Base-by-base conservation (phyloP, 768 basidiomycete genomes). In the Suillus brevipes region DNA sequence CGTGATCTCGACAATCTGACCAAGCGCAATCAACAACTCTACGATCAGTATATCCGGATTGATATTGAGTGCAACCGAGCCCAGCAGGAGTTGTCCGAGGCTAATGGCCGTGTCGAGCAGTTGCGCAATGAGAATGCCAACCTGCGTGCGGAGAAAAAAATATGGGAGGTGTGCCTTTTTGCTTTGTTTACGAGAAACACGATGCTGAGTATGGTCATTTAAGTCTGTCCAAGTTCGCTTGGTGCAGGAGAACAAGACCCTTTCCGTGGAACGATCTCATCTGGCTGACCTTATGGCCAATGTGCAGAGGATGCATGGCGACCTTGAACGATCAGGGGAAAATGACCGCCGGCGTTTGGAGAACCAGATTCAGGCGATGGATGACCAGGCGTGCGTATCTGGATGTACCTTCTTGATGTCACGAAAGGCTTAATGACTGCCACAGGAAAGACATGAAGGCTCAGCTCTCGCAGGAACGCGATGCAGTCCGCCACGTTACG, bases 101-200 rank as follows among this genome's bases (percentile, higher is more conserved):
- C 87, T 3, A 87, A 85, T 66, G 80, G 84, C 31, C 83, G 84
- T 28, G 78, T 89, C 18, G 94, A 96, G 67, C 89, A 91, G 64
- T 79, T 95, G 45, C 87, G 93, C 12, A 93, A 91, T 68, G 96
- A 98, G 70, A 86, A 83, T 67, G 91, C 92, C 3, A 96, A 93
- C 74, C 84, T 97, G 20, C 87, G 91, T 50, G 95, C 95, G 0
- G 97, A 99, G 83, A 96, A 94, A 81, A 90, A 87, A 72, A 92
- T 96, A 42, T 94, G 91, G 90, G 92, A 94, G 89, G 94, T 92
- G 61, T 38, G 84, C 72, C 40, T n/a, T 43, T 42, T 36, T 5
- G 31, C 25, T 34, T 14, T 25, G 45, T 31, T 65, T 28, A 6
- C 6, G 25, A n/a, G 4, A 16, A 25, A 9, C 9, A 9, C n/a